Evolutionary conservation across 2,329 filamentous ascomycete genomes (phyloP).

Genomic region (Penicillium sp.): DNA sequence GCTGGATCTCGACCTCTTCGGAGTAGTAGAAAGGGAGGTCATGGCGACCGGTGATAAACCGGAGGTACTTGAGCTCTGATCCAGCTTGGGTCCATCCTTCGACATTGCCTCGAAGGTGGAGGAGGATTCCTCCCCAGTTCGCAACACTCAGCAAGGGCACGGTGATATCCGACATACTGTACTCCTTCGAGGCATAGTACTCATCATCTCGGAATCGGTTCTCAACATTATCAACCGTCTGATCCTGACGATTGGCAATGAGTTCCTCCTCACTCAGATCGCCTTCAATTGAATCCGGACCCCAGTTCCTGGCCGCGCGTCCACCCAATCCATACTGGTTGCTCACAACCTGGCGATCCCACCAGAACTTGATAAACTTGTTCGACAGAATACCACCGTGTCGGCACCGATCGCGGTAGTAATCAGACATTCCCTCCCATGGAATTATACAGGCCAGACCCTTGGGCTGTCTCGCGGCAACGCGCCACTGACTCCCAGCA

Average conservation of each 20-base stretch:
- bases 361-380: slow-evolving; percentile 62
- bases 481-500: slow-evolving; percentile 55
- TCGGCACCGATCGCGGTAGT: slow-evolving; percentile 57
- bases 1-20: slow-evolving; percentile 66
- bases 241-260: slow-evolving; percentile 39
- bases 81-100: slow-evolving; percentile 63
- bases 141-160: slow-evolving; percentile 66
- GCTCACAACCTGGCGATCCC: slow-evolving; percentile 63
- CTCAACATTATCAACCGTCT: slow-evolving; percentile 46
- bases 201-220: slow-evolving; percentile 60
- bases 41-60: slow-evolving; percentile 68
- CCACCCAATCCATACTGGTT: slow-evolving; percentile 66
- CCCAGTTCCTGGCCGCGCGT: slow-evolving; percentile 52
- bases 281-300: slow-evolving; percentile 45
- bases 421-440: slow-evolving; percentile 58
- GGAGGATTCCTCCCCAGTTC: slow-evolving; percentile 69
- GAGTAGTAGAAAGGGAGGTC: slow-evolving; percentile 71
- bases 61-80: slow-evolving; percentile 66
- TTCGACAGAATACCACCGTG: slow-evolving; percentile 63
- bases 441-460: slow-evolving; percentile 53
- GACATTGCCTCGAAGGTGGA: slow-evolving; percentile 68
- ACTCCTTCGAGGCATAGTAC: slow-evolving; percentile 66
- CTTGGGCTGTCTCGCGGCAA: slow-evolving; percentile 52
- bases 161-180: slow-evolving; percentile 62
- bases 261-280: slow-evolving; percentile 38